A percentile compares a stretch with the other conserved stretches of the same genome.
Conservation (phyloP, 2,329 filamentous ascomycete species). For the Phaeophleospora eucalypticola region DNA sequence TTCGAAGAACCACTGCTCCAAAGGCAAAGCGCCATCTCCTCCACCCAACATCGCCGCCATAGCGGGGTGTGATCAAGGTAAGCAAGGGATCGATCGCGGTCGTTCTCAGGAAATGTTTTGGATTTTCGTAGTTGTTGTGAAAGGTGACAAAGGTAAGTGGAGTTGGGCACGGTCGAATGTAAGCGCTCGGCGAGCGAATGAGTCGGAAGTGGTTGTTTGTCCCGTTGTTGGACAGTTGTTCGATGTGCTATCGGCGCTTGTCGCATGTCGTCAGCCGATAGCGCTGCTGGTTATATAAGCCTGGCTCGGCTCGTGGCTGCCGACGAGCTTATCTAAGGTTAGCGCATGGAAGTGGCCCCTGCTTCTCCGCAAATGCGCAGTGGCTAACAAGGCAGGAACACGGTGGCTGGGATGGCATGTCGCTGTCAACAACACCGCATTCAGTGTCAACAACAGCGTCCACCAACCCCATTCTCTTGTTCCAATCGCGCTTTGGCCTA, state of each 20-base stretch:
- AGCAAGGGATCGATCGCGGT: background rate
- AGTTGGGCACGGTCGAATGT: too few relatives aligned
- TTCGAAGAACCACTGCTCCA: constrained; percentile 98
- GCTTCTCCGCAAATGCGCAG: background rate
- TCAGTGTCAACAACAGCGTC: background rate
- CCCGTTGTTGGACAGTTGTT: background rate
- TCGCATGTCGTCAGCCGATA: background rate
- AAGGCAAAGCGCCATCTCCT: constrained; percentile 57
- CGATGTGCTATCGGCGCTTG: background rate
- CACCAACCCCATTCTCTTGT: too few relatives aligned
- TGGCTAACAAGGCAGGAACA: too few relatives aligned
- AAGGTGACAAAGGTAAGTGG: too few relatives aligned
- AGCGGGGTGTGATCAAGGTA: constrained; percentile 4
- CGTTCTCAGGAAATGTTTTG: background rate
- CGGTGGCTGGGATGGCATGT: background rate
- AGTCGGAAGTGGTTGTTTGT: background rate
- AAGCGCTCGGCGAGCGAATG: too few relatives aligned
- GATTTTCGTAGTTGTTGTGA: background rate
- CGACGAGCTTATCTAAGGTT: background rate
- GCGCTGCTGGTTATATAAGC: too few relatives aligned
- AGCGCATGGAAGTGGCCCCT: background rate
- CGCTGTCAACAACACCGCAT: background rate
- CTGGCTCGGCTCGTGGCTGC: background rate
- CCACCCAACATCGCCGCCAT: constrained; percentile 46
- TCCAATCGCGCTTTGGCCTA: too few relatives aligned